phyloP scores from a whole-genome alignment of 139 green algal genomes.

The Chlorella sp. region DNA sequence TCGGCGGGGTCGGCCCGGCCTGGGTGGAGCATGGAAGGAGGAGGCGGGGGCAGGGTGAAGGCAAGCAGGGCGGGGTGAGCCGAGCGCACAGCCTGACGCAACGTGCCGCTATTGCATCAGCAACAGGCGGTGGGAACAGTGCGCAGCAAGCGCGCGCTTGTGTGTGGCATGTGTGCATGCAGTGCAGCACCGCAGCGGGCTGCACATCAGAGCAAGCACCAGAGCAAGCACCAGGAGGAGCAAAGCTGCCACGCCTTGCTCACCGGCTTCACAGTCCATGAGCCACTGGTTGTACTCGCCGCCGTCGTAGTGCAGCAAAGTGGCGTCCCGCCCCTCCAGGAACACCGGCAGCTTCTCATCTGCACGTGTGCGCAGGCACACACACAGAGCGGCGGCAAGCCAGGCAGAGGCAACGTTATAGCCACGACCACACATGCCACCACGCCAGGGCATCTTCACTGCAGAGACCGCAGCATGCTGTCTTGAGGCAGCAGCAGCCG shows the following conservation, averaged over 20 bases:
- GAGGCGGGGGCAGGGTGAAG: not conserved
- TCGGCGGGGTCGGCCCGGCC: constrained; percentile 41
- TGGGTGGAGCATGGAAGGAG: not conserved
- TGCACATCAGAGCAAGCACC: no score
- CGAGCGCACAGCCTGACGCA: not conserved
- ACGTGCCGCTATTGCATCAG: no score
- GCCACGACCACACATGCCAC: no score
- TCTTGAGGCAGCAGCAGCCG: not conserved
- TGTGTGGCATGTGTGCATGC: no score
- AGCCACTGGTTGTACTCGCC: constrained; percentile 51
- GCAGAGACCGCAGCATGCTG: not conserved
- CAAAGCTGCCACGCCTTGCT: not conserved
- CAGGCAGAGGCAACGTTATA: not conserved
- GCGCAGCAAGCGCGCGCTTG: not conserved
- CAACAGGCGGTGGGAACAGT: no score
- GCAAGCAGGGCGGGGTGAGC: not conserved
- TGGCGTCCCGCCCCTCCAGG: constrained; percentile 35
- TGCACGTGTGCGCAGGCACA: not conserved
- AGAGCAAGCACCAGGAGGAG: no score
- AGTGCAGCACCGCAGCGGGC: no score
- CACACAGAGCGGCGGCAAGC: not conserved
- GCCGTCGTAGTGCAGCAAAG: constrained; percentile 39
- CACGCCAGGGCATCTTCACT: no score
- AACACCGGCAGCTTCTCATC: constrained; percentile 57
- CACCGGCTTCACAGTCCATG: constrained; percentile 41